Conservation (phyloP, 208 protist genomes). For the Acanthamoeba polyphaga region DNA sequence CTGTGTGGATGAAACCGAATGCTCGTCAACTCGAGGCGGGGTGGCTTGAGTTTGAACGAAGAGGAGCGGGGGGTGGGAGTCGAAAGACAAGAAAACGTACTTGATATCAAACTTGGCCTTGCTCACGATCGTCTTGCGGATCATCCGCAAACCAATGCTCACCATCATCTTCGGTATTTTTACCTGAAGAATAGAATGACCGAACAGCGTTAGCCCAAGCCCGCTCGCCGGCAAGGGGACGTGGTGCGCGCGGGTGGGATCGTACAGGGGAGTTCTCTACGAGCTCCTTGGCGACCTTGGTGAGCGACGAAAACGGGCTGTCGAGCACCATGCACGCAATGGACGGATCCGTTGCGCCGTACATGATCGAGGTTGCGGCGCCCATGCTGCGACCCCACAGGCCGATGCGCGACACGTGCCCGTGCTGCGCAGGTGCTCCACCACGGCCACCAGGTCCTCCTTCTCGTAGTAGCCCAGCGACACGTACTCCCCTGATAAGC, state of each 20-base stretch:
- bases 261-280: constrained; percentile 55
- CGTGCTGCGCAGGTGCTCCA: constrained; percentile 90
- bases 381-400: constrained; percentile 92
- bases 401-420: constrained; percentile 80
- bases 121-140: constrained; percentile 93
- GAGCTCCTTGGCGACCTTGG: constrained; percentile 83
- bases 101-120: constrained; percentile 96
- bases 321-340: constrained; percentile 95
- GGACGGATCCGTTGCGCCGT: constrained; percentile 93
- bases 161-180: constrained; percentile 92
- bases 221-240: neutral
- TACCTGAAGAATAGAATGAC: constrained; percentile 8
- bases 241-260: neutral
- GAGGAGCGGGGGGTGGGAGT: too few relatives aligned
- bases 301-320: constrained; percentile 94
- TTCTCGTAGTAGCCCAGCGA: constrained; percentile 96
- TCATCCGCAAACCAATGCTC: constrained; percentile 90
- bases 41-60: neutral
- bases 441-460: constrained; percentile 93
- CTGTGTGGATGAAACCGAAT: neutral
- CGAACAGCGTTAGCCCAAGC: neutral
- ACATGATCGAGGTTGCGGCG: constrained; percentile 96
- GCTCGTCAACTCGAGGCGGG: neutral
- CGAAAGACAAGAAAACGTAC: constrained; percentile 75
- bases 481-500: constrained; percentile 93